Evolutionary conservation across 352 stramenopile species (phyloP), one percentile per base, ranked within the genome.

Genomic region (Pseudoperonospora humuli): DNA sequence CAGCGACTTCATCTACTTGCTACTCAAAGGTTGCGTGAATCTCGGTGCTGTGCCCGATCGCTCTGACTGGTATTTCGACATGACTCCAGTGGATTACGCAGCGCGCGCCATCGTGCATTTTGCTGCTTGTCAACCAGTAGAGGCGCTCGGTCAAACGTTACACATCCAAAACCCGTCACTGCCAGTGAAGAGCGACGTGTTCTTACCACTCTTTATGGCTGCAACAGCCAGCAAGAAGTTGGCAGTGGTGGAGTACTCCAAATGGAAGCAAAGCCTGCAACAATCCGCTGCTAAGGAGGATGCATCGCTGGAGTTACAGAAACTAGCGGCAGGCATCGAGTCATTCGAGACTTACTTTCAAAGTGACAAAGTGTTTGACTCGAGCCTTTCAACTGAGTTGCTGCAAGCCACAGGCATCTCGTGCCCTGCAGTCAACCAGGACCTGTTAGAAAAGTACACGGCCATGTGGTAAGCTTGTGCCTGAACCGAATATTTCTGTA

Each of bases 71-170:
- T 70, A 62, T 41, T 88, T 96, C 32, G 88, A 97, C 52, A 74
- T 94, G 62, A 97, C 88, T n/a, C 85, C 88, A 1, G 84, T 96
- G 24, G 82, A 96, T 59, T 95, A 95, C 58, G 87, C 87, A 7
- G 83, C 85, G 14, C 75, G 71, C 24, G 76, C 85, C 21, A 84
- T 96, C 23, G 70, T 92, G 25, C 67, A 91, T 47, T 74, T 96
- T 27, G 55, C 67, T n/a, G 74, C 61, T 20, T 45, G 77, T 17
- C 67, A 64, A 39, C 74, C 76, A 4, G 64, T 60, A 17, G 66
- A 74, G 17, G 56, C 70, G 15, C 54, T 88, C 1, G 76, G 76
- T 5, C 67, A 83, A 53, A 83, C 75, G 40, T 60, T 88, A 38
- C 75, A 86, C 59, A 84, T 88, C 40, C 75, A 88, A 52, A 88